Evolutionary conservation across 73 alveolate species (phyloP).

Genomic region (Paraurostyla sp.): DNA sequence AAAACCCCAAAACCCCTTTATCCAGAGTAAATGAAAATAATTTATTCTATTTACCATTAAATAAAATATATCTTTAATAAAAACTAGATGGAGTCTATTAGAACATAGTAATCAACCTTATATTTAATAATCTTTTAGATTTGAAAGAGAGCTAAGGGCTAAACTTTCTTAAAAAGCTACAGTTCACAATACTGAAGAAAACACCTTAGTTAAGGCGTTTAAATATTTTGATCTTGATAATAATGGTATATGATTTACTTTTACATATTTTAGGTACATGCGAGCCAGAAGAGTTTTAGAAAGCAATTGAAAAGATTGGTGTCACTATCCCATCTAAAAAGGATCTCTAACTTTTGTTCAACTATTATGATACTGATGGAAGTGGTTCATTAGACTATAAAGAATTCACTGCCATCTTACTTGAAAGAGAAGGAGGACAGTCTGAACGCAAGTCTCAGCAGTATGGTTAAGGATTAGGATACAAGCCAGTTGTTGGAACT

Average conservation of each 20-base stretch:
- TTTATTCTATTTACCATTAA: too few relatives aligned
- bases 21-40: too few relatives aligned
- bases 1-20: too few relatives aligned
- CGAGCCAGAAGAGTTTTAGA: conserved; percentile 87
- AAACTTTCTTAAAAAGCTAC: conserved; percentile 33
- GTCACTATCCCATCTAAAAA: background rate
- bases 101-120: background rate
- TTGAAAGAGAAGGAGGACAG: conserved; percentile 21
- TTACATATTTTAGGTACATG: conserved; percentile 70
- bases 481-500: conserved; percentile 4
- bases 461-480: conserved; percentile 44
- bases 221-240: conserved; percentile 93
- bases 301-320: conserved; percentile 54
- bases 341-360: conserved; percentile 65
- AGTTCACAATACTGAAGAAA: conserved; percentile 80
- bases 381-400: conserved; percentile 80
- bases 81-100: conserved; percentile 46
- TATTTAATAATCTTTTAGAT: background rate
- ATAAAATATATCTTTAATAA: conserved; percentile 22
- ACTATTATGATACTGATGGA: conserved; percentile 77
- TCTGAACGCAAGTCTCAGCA: background rate
- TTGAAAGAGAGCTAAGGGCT: conserved; percentile 56
- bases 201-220: conserved; percentile 86
- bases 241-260: conserved; percentile 72
- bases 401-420: conserved; percentile 76